Evolutionary conservation across 2,329 filamentous ascomycete species (phyloP), one percentile per base, ranked within the genome.

Genomic region (Raffaelea ambrosiae): DNA sequence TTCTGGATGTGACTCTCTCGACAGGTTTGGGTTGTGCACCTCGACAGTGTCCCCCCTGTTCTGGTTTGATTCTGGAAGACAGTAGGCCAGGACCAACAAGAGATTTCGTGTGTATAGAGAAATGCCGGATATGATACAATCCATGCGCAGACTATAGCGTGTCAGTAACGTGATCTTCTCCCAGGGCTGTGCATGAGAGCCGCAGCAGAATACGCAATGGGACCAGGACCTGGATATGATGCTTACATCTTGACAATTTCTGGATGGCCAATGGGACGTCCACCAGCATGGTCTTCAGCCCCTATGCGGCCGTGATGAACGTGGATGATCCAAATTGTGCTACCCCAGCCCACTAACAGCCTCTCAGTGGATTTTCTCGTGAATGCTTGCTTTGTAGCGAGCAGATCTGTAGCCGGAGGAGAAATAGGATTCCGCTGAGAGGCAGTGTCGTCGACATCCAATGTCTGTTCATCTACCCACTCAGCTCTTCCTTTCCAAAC

Each of bases 71-170:
- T 88, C 86, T 35, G 83, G 79, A 51, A 83, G 83, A 59, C 89
- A 83, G 67, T 94, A 96, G 61, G 90, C 90, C 68, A 98, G 84
- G 59, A 97, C 85, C 58, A 95, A 79, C 65, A 98, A 76, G 57
- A 95, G 75, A 61, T 81, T 93, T 62, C 88, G 88, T 62, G 89
- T 95, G 81, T 96, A 97, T 67, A 98, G 76, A 55, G 91, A 94
- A 66, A 98, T 85, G 59, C 93, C 93, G 63, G 93, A 95, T 72
- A 98, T 88, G 64, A 95, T 89, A 73, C 93, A 97, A 70, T 98
- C 93, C 67, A 93, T 95, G 60, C 89, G 86, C 67, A 97, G 79
- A 67, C 85, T 90, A 55, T 38, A 29, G 26, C 13, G 26, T 13
- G 7, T 7, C 7, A 29, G 7, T 29, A 7, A 29, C 26, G 26